These are phyloP conservation scores for Oldenlandia corymbosa DNA, from an alignment of 257 asterid species.

Conservation along the genomic window DNA sequence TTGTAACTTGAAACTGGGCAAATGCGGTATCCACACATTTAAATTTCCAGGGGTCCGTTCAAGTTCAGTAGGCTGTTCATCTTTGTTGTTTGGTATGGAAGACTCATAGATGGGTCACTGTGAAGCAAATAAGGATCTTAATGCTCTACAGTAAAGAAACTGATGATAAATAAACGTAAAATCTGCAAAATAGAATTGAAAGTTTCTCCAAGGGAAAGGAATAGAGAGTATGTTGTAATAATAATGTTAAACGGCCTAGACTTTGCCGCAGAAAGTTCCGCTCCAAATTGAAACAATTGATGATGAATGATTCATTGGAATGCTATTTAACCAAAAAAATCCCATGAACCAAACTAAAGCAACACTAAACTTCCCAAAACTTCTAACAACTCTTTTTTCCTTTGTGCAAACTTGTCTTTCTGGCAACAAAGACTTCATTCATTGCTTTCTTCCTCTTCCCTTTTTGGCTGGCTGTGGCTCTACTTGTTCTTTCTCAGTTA, in stretches of 20 bases:
- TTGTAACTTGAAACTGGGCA: too few species aligned
- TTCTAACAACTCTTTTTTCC: background rate
- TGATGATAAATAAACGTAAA: background rate
- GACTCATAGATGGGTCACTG: too few species aligned
- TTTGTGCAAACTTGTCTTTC: background rate
- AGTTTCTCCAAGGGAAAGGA: too few species aligned
- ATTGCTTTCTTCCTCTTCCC: constrained; percentile 75
- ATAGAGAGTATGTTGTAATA: background rate
- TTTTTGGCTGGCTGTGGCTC: constrained; percentile 60
- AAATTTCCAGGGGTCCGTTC: too few species aligned
- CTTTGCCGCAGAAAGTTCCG: background rate
- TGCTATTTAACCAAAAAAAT: background rate
- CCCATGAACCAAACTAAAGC: background rate
- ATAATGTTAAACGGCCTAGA: background rate
- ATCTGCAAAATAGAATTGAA: background rate
- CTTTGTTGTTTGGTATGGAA: too few species aligned
- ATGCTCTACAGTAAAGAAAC: too few species aligned
- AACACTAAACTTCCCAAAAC: constrained; percentile 5
- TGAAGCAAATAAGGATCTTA: too few species aligned
- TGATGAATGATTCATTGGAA: background rate
- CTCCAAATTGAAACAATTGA: background rate
- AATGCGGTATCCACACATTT: too few species aligned
- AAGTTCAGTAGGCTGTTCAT: too few species aligned
- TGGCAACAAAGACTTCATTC: constrained; percentile 24
- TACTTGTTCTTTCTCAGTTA: constrained; percentile 56